phyloP scores from a whole-genome alignment of 352 stramenopile species.

The Globisporangium solare region DNA sequence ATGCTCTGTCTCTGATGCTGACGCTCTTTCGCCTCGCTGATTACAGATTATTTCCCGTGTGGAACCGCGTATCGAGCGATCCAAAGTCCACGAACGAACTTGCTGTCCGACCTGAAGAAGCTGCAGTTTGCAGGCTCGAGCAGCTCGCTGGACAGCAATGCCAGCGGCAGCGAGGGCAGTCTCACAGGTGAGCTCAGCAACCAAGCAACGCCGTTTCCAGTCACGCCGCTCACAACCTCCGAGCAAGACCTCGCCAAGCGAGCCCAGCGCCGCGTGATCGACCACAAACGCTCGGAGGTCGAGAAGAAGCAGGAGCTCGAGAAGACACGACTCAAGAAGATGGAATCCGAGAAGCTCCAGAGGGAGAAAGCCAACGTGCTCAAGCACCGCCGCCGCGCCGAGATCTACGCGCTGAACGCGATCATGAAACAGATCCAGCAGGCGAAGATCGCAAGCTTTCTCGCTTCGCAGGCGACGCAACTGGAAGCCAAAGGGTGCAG shows the following conservation, averaged over 20 bases:
- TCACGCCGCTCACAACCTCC: conserved; percentile 1
- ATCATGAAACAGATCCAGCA: conserved; percentile 60
- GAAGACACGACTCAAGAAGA: conserved; percentile 27
- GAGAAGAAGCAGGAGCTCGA: conserved; percentile 51
- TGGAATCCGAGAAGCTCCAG: conserved; percentile 41
- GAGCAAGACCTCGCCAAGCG: conserved; percentile 36
- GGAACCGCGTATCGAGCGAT: conserved; percentile 47
- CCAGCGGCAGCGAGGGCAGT: background rate
- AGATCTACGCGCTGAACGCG: conserved; percentile 74
- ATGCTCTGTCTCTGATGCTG: conserved; percentile 3
- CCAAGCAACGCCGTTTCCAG: background rate
- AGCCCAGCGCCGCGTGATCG: conserved; percentile 44
- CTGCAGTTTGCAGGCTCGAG: conserved; percentile 3
- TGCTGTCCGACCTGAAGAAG: conserved; percentile 5
- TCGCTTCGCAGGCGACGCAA: conserved; percentile 30
- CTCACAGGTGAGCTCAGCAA: background rate
- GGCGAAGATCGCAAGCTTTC: conserved; percentile 50
- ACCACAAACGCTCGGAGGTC: conserved; percentile 54
- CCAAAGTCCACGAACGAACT: conserved; percentile 25
- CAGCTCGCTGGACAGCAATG: conserved; percentile 1
- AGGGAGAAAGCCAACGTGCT: conserved; percentile 39
- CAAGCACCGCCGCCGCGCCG: conserved; percentile 47
- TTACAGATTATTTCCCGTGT: conserved; percentile 30
- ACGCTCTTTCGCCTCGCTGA: too few species aligned
- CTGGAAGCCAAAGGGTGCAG: conserved; percentile 6